phyloP scores from a whole-genome alignment of 495 filamentous ascomycete genomes.

The Talaromyces wortmannii region DNA sequence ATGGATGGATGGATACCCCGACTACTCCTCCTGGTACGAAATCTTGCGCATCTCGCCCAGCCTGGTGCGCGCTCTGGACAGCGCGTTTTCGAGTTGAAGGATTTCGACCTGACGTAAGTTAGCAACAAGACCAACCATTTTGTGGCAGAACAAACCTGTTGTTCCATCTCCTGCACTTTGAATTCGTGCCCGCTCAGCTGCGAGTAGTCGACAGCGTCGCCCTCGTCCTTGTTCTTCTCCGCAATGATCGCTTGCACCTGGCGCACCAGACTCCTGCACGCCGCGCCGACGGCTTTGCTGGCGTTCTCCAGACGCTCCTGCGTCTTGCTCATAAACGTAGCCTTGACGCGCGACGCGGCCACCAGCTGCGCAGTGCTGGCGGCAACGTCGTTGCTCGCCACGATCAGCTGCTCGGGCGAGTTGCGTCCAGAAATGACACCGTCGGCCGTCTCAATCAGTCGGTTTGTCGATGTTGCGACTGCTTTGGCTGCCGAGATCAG shows the following conservation, averaged over 20 bases:
- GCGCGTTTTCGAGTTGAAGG: conserved; percentile 83
- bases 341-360: conserved; percentile 92
- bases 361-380: conserved; percentile 95
- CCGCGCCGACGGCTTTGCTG: conserved; percentile 85
- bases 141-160: conserved; percentile 67
- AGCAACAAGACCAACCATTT: background rate
- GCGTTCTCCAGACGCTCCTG: conserved; percentile 88
- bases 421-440: conserved; percentile 88
- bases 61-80: conserved; percentile 72
- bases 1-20: background rate
- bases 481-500: conserved; percentile 96
- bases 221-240: conserved; percentile 70
- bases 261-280: conserved; percentile 79
- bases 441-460: conserved; percentile 93
- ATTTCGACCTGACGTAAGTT: conserved; percentile 73
- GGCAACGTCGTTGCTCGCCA: conserved; percentile 93
- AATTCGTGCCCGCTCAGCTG: conserved; percentile 90
- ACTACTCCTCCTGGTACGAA: conserved; percentile 67
- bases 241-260: conserved; percentile 94
- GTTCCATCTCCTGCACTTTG: conserved; percentile 98
- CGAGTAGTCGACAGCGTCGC: conserved; percentile 73
- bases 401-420: conserved; percentile 93
- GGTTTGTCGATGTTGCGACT: conserved; percentile 86
- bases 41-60: conserved; percentile 99
- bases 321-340: conserved; percentile 92